Evolutionary conservation across 1,284 basidiomycete genomes (phyloP), one percentile per base, ranked within the genome.

Genomic region (Rhodotorula sp.): DNA sequence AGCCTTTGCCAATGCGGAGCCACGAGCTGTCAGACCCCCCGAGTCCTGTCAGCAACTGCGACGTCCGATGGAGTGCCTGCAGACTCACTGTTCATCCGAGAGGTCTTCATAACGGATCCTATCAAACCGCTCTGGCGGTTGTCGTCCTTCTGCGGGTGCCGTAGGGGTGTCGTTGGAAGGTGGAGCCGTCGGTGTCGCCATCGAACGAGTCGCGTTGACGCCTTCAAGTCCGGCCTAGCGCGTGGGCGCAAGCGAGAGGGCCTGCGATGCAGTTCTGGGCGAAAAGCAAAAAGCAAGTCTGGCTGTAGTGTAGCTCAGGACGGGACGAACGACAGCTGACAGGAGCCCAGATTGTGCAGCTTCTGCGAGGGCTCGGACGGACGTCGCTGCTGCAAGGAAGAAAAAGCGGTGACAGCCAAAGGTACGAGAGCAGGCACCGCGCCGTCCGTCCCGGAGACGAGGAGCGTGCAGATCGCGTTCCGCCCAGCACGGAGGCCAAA

Each of bases 1-100:
- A 93, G 7, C 93, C 93, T 47, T 91, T 88, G 26, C 93, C 93
- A 5, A 97, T 84, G 8, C 68, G 62, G 5, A 39, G 51, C 78
- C 78, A 79, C 7, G 64, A 61, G 6, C 75, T 76, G 62, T 20
- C n/a, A 54, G 5, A 7, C 5, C 6, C 6, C 31, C 3, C 7
- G 6, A 39, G 20, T 20, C 21, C 49, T 31, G 8, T 23, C 31
- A 39, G 20, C 26, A 20, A 18, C 26, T 31, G 56, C 18, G 10
- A 14, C 5, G n/a, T 29, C 7, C 29, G 4, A 20, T 18, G 34
- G 6, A 18, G 29, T 18, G 56, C 14, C 26, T 26, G 43, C 18
- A 15, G 49, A 62, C 70, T 59, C 39, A 75, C 71, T 31, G 18
- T 15, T 75, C 74, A 7, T 56, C 31, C 8, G 47, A 63, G 43